phyloP scores from a whole-genome alignment of 495 filamentous ascomycete species.

The Podospora pseudoanserina region DNA sequence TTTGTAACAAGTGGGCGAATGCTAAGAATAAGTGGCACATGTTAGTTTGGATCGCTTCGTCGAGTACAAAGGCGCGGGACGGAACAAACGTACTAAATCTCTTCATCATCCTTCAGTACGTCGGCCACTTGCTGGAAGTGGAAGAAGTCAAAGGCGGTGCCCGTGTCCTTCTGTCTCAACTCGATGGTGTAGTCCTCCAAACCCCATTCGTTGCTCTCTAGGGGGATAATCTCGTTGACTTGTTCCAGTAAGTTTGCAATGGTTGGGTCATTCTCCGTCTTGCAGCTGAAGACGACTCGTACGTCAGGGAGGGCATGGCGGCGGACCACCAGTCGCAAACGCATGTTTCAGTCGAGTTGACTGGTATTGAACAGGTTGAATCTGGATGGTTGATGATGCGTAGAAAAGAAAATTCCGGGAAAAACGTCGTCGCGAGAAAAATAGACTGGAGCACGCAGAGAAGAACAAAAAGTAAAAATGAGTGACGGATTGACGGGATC shows the following conservation, averaged over 20 bases:
- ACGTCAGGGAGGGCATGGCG: constrained; percentile 76
- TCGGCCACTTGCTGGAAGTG: constrained; percentile 74
- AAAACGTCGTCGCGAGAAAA: not conserved
- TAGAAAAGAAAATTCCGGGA: not conserved
- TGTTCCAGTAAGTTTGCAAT: constrained; percentile 79
- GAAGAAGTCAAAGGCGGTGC: constrained; percentile 75
- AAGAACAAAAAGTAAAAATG: not conserved
- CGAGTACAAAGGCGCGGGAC: not conserved
- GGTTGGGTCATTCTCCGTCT: constrained; percentile 56
- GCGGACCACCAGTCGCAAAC: constrained; percentile 76
- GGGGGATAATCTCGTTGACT: constrained; percentile 75
- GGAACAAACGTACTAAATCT: constrained; percentile 63
- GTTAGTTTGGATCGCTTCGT: not conserved
- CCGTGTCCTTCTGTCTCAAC: constrained; percentile 47
- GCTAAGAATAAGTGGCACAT: constrained; percentile 41
- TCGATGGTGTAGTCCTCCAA: constrained; percentile 92
- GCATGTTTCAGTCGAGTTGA: constrained; percentile 23
- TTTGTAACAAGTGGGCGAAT: constrained; percentile 75
- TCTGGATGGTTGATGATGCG: not conserved
- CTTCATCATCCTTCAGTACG: constrained; percentile 77
- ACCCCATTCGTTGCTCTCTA: constrained; percentile 82
- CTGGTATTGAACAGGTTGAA: not conserved
- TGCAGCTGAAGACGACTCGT: constrained; percentile 68
- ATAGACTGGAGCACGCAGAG: not conserved
- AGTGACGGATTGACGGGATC: not conserved